Base-by-base conservation (phyloP, 192 early-diverging fungal species). In the Gaertneriomyces semiglobifer region DNA sequence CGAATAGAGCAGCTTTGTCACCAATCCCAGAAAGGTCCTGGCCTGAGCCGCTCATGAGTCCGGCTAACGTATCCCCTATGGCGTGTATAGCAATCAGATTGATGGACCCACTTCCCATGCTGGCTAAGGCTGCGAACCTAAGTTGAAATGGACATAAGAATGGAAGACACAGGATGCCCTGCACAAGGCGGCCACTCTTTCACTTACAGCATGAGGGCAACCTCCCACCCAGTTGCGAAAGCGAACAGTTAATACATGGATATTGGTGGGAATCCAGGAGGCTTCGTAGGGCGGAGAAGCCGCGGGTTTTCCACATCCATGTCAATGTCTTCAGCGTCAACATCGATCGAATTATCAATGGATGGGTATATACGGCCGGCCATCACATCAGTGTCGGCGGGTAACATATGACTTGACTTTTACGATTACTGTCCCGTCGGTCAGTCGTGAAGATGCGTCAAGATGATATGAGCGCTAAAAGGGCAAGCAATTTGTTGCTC, bases 91-190 rank as follows among this genome's bases (percentile, higher is more conserved):
- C 63, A 10, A 64, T 33, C 53, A 53, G 63, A 44, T 64, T 64
- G 58, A 64, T 60, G 0, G 20, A 45, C 33, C 63, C 63, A 33
- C 11, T 64, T 20, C 14, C 63, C 9, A 64, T 57, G 63, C 63
- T 64, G 11, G 53, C 53, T 16, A 64, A 1, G 2, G 53, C 25
- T 11, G 63, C 63, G 33, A 64, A 1, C 1, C 63, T 64, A 50
- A 50, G 56, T 33, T 9, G 19, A 50, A 50, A 50, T 50, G 16
- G 48, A n/a, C 1, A 1, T 12, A 50, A 50, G 12, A 1, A 50
- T 1, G 0, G 48, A 50, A 33, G 0, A 33, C 25, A 33, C 2
- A 33, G 2, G 25, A 33, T 33, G n/a, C n/a, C n/a, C n/a, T n/a
- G n/a, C 25, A 0, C 25, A 33, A 33, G 25, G 25, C 25, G 25